Evolutionary conservation across 192 early-diverging fungal genomes (phyloP), one percentile per base, ranked within the genome.

Genomic region (Chytriomyces sp.): DNA sequence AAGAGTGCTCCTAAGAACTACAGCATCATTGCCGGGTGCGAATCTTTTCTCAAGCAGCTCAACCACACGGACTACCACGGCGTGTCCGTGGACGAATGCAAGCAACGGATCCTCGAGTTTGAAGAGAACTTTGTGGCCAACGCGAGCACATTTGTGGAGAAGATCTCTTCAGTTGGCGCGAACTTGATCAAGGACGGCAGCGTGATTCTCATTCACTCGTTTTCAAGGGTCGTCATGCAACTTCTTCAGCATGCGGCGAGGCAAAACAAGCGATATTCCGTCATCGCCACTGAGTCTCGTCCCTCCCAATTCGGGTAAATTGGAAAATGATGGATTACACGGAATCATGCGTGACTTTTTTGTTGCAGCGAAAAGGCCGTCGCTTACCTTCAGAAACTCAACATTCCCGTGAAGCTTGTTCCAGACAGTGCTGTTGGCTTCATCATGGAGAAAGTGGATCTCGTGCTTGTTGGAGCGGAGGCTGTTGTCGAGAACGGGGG

Each of bases 401-500:
- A 92, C 64, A 91, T 99, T 40, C 91, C 91, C 5, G 93, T 92
- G 19, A 89, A 90, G 52, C 87, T 93, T 25, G 89, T 99, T 38
- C 77, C 93, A 72, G 98, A 99, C 77, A 3, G 44, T 25, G 95
- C 96, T 3, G 93, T 96, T 4, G 94, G 93, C 34, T 96, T 92
- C 79, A 85, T 96, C 64, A 96, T 99, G 84, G 91, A 94, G 67
- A 59, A 73, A 76, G 96, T 99, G 17, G 96, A 99, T 73, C 86
- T 96, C 86, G 93, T 98, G 19, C 85, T 99, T 72, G 95, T 95
- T 32, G 98, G 98, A 22, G 98, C 98, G 7, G 98, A 99, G 79
- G 98, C 94, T 36, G 95, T 99, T 5, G 94, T 95, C 1, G 93
- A 96, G 79, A 99, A 95, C 76, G 98, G 98, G 30, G 98, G 98